Evolutionary conservation across 768 basidiomycete species (phyloP).

Genomic region (Tricholoma bakamatsutake): DNA sequence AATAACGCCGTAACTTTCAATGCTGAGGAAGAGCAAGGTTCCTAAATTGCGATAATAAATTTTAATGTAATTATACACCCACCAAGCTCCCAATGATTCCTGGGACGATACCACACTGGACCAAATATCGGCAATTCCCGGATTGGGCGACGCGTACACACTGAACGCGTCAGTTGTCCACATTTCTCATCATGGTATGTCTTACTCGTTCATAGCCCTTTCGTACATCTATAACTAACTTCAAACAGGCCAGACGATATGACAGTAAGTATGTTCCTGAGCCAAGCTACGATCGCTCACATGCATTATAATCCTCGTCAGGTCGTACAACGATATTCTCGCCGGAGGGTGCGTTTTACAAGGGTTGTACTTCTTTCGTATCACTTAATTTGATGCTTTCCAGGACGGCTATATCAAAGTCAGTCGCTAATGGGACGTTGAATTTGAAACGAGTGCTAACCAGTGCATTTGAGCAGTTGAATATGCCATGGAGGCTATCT

Average conservation of each 20-base stretch:
- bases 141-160: conserved; percentile 38
- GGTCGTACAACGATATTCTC: conserved; percentile 98
- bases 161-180: conserved; percentile 38
- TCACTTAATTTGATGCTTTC: conserved; percentile 8
- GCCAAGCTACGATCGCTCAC: conserved; percentile 9
- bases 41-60: no score
- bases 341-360: conserved; percentile 69
- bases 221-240: conserved; percentile 1
- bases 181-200: conserved; percentile 42
- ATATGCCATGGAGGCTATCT: conserved; percentile 99
- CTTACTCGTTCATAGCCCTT: not conserved
- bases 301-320: conserved; percentile 27
- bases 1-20: no score
- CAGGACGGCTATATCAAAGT: conserved; percentile 97
- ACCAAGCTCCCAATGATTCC: no score
- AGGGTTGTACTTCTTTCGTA: conserved; percentile 3
- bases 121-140: conserved; percentile 28
- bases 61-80: no score
- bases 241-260: conserved; percentile 79
- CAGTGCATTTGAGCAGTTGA: conserved; percentile 60
- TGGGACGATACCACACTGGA: not conserved
- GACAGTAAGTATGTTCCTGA: conserved; percentile 61
- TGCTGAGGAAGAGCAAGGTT: no score
- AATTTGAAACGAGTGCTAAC: conserved; percentile 1
- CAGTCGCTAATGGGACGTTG: conserved; percentile 22